Base-by-base conservation (phyloP, 2,329 filamentous ascomycete genomes). In the Alternaria triticina region DNA sequence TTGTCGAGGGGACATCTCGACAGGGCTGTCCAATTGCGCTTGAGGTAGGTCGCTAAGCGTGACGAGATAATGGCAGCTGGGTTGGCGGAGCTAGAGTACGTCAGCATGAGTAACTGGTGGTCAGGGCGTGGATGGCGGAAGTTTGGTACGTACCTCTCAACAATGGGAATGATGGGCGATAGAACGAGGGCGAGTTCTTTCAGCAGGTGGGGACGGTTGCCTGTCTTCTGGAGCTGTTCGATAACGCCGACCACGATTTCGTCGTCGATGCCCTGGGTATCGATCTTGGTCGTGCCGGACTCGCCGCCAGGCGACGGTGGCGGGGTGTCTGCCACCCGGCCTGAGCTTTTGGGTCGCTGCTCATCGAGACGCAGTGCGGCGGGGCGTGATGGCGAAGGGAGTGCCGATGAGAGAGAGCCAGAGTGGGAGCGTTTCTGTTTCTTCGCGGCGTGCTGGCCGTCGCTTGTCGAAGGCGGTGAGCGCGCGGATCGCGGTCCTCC, bases 51-150 rank as follows among this genome's bases (percentile, higher is more conserved):
- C 44, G 94, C 91, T 55, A 99, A 86, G 73, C 96, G 91, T 47
- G 96, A 97, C 2, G 94, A 97, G 71, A 99, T 94, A 73, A 99
- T 93, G 61, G 96, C 95, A 75, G 92, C 93, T 59, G 94, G 95
- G 78, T 98, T 98, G 56, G 95, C 94, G 69, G 96, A 98, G 82
- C 96, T 98, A 78, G 59, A 68, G 62, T 33, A 71, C 54, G 57
- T 75, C 66, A 78, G 77, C 70, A 79, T 81, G 73, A 80, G 71
- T 61, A 72, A 68, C 57, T 36, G 43, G 23, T 46, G 52, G 61
- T 64, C 62, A 72, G 68, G 59, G 27, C 33, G 68, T 70, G 70
- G 52, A 60, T 54, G 62, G 52, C 22, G 22, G 15, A 59, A 54
- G 28, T 27, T 69, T 44, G 62, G 57, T 60, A 88, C 94, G 81